Evolutionary conservation across 129 eudicot species (phyloP).

Genomic region (Sambucus nigra): DNA sequence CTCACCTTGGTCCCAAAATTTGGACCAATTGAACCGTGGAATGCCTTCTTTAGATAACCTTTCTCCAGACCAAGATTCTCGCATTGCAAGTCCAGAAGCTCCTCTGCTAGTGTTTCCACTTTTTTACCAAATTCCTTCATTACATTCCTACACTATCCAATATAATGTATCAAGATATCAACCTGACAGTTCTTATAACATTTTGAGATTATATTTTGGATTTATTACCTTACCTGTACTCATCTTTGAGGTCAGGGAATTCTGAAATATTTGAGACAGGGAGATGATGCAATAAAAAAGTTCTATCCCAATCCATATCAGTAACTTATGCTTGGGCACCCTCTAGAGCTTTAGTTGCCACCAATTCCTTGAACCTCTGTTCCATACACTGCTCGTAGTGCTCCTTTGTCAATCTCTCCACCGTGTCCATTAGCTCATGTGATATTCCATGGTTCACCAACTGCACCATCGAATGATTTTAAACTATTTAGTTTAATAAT

Average conservation of each 20-base stretch:
- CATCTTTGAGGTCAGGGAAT: slow-evolving; percentile 41
- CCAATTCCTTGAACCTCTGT: slow-evolving; percentile 45
- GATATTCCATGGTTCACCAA: slow-evolving; percentile 58
- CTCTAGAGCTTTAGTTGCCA: slow-evolving; percentile 40
- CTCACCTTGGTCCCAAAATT: no score
- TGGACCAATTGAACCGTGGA: no score
- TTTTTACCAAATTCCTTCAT: no score
- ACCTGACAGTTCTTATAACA: no score
- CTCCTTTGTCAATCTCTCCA: slow-evolving; percentile 44
- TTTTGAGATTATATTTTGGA: no score
- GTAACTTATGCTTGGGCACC: slow-evolving; percentile 40
- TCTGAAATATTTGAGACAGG: slow-evolving; percentile 39
- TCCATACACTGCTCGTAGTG: slow-evolving; percentile 55
- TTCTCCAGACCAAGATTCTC: no score
- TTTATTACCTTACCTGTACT: slow-evolving; percentile 26
- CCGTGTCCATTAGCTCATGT: slow-evolving; percentile 38
- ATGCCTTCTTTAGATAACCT: no score
- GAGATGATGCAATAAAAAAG: slow-evolving; percentile 43
- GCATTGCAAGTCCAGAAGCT: no score
- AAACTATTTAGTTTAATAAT: no score
- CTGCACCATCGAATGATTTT: slow-evolving; percentile 22
- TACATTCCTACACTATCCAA: no score
- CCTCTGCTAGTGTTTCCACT: no score
- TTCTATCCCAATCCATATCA: slow-evolving; percentile 49
- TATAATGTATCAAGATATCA: no score